Evolutionary conservation across 805 yeast genomes (phyloP).

Genomic region (Kurtzmaniella fragi): DNA sequence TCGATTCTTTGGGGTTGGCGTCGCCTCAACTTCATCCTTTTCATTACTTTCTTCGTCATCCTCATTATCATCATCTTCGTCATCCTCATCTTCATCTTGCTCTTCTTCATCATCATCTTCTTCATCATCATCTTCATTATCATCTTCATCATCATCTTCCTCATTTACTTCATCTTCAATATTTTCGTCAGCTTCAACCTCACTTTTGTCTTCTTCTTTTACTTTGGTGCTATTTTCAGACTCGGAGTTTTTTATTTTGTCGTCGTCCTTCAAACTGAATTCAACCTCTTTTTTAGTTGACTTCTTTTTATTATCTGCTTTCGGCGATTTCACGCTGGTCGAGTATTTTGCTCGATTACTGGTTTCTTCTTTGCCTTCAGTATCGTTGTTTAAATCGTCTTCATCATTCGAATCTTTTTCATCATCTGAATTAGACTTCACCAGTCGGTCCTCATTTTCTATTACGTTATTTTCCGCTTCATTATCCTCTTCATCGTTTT

Average conservation of each 20-base stretch:
- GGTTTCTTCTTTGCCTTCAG: background rate
- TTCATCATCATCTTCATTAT: slow-evolving; percentile 6
- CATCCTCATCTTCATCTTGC: slow-evolving; percentile 4
- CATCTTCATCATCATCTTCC: slow-evolving; percentile 9
- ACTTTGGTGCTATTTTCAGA: slow-evolving; percentile 4
- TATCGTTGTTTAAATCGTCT: background rate
- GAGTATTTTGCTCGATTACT: background rate
- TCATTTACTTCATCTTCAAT: slow-evolving; percentile 6
- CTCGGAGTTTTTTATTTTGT: background rate
- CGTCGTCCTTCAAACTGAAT: background rate
- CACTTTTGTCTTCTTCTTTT: slow-evolving; percentile 2
- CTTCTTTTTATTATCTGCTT: background rate
- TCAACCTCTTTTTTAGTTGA: background rate
- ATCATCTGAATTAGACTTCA: slow-evolving; percentile 1
- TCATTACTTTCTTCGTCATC: slow-evolving; percentile 4
- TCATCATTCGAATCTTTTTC: slow-evolving; percentile 4
- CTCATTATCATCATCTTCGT: slow-evolving; percentile 1
- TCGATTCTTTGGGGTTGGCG: background rate
- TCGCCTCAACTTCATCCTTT: slow-evolving; percentile 1
- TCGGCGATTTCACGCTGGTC: slow-evolving; percentile 4
- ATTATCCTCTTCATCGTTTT: background rate
- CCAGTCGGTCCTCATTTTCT: slow-evolving; percentile 4
- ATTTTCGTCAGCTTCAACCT: slow-evolving; percentile 5
- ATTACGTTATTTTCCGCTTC: slow-evolving; percentile 4
- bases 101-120: slow-evolving; percentile 6